These are phyloP conservation scores for Leptomonas pyrrhocoris DNA, from an alignment of 208 protist species.

Conservation along the genomic window DNA sequence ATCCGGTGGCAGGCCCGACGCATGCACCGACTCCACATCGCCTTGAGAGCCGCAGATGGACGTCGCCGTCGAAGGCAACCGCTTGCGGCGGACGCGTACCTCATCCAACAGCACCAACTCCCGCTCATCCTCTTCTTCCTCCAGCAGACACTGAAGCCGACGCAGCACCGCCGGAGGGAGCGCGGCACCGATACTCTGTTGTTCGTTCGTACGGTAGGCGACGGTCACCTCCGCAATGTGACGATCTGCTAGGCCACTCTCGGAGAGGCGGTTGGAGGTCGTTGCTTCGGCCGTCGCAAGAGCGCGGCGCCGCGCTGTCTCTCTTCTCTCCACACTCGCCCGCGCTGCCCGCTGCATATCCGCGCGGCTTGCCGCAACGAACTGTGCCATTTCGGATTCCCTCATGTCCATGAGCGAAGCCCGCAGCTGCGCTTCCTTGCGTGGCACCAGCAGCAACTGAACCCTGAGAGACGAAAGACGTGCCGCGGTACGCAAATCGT, in stretches of 20 bases:
- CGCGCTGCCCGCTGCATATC: not conserved
- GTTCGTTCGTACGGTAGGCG: not conserved
- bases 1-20: not conserved
- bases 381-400: not conserved
- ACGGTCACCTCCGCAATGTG: not conserved
- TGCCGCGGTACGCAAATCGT: not conserved
- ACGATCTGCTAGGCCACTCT: not conserved
- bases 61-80: not conserved
- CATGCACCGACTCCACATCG: slow-evolving; percentile 1
- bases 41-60: slow-evolving; percentile 1
- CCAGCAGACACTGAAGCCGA: not conserved
- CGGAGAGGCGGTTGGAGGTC: not conserved
- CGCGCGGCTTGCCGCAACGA: not conserved
- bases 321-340: not conserved
- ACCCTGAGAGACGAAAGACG: not conserved
- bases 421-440: not conserved
- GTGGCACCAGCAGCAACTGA: not conserved
- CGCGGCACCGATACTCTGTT: not conserved
- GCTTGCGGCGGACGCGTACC: not conserved
- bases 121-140: slow-evolving; percentile 53
- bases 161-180: not conserved
- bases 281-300: not conserved
- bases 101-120: slow-evolving; percentile 25
- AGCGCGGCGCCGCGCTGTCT: not conserved
- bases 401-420: not conserved